Evolutionary conservation across 208 protist genomes (phyloP), one percentile per base, ranked within the genome.

Genomic region (Trypanosoma mega): DNA sequence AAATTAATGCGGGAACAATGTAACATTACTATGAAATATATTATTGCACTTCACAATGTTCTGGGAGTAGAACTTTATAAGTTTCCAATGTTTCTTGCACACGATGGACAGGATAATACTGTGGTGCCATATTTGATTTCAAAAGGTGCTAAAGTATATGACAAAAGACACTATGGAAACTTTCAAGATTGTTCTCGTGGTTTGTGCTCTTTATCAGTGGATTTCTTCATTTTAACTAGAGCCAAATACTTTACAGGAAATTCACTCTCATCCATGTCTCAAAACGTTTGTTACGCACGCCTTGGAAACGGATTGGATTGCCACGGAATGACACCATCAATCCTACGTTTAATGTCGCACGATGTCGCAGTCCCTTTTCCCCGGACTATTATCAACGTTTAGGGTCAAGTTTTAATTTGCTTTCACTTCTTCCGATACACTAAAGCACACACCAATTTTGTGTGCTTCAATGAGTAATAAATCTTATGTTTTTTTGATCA

Each of bases 211-310:
- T 30, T 53, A 39, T 9, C 48, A 1, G 48, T 53, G 27, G 48
- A 53, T 18, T 53, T 39, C 27, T 53, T 53, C 37, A 18, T 53
- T 5, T 24, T 53, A 18, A 31, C 26, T 12, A 7, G 20, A n/a
- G 48, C 24, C 16, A 18, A 53, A 14, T 53, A 53, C 27, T 53
- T 53, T 31, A 18, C 9, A 21, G 48, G 48, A 18, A 53, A 53
- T 31, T 1, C 26, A 18, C 2, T 53, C 8, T 53, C 48, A 6
- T 53, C 48, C 2, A 30, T 53, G 12, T 53, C 48, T 12, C 18
- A 53, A 16, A 53, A 53, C 24, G 48, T 53, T 6, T 53, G 48
- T 31, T 53, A 39, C 16, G 48, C 48, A n/a, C 48, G 48, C 6
- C 48, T 53, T 31, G 48, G 48, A 20, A 53, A 16, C 8, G 48